Evolutionary conservation across 2,329 filamentous ascomycete genomes (phyloP), one percentile per base, ranked within the genome.

Genomic region (Diatrype stigma): DNA sequence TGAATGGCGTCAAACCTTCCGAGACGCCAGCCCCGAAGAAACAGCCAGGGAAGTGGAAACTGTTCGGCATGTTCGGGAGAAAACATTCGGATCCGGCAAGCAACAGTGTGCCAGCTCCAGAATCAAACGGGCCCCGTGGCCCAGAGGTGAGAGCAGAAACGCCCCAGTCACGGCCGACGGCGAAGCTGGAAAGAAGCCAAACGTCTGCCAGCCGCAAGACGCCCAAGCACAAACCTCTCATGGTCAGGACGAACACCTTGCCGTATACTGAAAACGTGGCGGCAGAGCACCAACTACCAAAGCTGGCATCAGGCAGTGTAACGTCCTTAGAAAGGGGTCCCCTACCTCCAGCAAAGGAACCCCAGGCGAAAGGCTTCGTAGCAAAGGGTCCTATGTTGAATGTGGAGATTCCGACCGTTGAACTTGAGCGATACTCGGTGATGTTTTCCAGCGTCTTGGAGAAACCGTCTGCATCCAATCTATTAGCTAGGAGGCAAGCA

Each of bases 401-500:
- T 60, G 79, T 96, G 16, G 83, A 92, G 48, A 94, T 96, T 51
- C 92, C 93, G 1, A 80, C 81, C 46, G 79, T 89, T 50, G 83
- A 87, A 55, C 77, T 97, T 78, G 93, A 96, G 66, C 78, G 93
- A 46, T 97, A 96, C 60, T 96, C 91, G 60, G 81, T 96, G 57
- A 96, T 96, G 92, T 96, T 97, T 64, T 84, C 86, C 50, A 81
- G 81, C 35, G 76, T 96, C 6, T 73, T 96, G 23, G 61, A 65
- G 45, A 79, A 82, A 54, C 67, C 68, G 7, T 67, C 68, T 32
- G 53, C 56, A 37, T 66, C 71, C 2, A 70, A 73, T 1, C 70
- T 85, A 7, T 69, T 85, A 23, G 76, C 75, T 22, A 76, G 81
- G 51, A 75, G 82, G 40, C 82, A 86, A 57, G 81, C 80, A 7